Evolutionary conservation across 1,284 basidiomycete species (phyloP), one percentile per base, ranked within the genome.

Genomic region (Rhodotorula sp.): DNA sequence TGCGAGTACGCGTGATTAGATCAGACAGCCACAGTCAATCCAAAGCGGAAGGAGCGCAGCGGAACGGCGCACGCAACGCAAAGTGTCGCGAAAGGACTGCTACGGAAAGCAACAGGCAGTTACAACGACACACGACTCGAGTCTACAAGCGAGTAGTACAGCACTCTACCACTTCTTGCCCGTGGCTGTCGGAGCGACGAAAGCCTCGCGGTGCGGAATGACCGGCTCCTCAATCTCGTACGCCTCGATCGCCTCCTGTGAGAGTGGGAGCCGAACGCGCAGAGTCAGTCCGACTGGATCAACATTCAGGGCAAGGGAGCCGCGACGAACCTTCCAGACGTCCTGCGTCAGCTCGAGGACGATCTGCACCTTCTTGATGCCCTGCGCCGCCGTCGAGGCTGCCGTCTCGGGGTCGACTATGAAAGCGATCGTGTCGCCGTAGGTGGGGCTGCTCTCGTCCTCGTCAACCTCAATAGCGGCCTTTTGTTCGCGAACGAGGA

Each of bases 261-360:
- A 22, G 26, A 22, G 18, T 4, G n/a, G 20, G 28, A 18, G 24
- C n/a, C 9, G 6, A 20, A 26, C 8, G 30, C 3, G 16, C 18
- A 4, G 18, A 31, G 26, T 10, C 31, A 16, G 40, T 18, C 22
- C 1, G 24, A 24, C n/a, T 10, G n/a, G 26, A 26, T 11, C 18
- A 7, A 2, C 2, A 28, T 8, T 2, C 16, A 7, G 22, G 9
- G 1, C 22, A 15, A 24, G 11, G 9, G 67, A 48, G 28, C 15
- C 28, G 4, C 26, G n/a, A 77, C 83, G 34, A 73, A 90, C 91
- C 85, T 84, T 81, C 89, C 91, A 95, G 0, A 87, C 87, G 7
- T 85, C 84, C 85, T 89, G 87, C 75, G 93, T 91, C 70, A 95
- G 87, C 78, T 94, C 91, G 76, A 94, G 83, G 11, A 95, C 89